Percentiles rank a stretch among this genome's conserved stretches.
phyloP scores from a whole-genome alignment of 306 rosid species.

The Begonia fuchsioides region DNA sequence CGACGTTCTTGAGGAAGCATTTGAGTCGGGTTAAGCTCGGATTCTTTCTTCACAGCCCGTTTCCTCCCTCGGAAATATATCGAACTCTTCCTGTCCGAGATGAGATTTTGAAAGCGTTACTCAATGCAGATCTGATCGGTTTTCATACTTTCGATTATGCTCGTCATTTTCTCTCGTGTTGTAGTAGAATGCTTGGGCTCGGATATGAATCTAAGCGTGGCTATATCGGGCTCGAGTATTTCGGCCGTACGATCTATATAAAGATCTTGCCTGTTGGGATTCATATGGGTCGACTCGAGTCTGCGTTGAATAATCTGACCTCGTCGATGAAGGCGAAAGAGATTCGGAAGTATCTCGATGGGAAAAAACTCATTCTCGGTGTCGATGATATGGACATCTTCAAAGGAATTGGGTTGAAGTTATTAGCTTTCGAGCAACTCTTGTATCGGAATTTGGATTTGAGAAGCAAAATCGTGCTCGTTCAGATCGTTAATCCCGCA shows the following conservation, averaged over 20 bases:
- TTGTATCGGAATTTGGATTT: constrained; percentile 35
- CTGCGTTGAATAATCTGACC: constrained; percentile 39
- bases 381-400: constrained; percentile 84
- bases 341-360: constrained; percentile 35
- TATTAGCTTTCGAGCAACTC: constrained; percentile 60
- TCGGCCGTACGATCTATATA: constrained; percentile 62
- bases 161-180: constrained; percentile 75
- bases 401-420: constrained; percentile 65
- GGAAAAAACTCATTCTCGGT: constrained; percentile 55
- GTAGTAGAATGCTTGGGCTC: constrained; percentile 76
- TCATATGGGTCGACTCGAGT: constrained; percentile 66
- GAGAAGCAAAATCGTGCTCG: constrained; percentile 38
- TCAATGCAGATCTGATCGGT: constrained; percentile 67
- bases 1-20: constrained; percentile 62
- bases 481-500: constrained; percentile 80
- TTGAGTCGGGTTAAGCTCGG: constrained; percentile 54
- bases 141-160: constrained; percentile 90
- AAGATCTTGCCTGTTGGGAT: constrained; percentile 71
- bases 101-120: constrained; percentile 60
- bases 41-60: constrained; percentile 72
- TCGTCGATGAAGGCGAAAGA: constrained; percentile 39
- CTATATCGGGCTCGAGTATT: constrained; percentile 66
- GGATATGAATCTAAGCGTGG: constrained; percentile 67
- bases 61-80: constrained; percentile 81
- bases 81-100: constrained; percentile 66